Evolutionary conservation across 2,329 filamentous ascomycete species (phyloP).

Genomic region (Arthrobotrys pseudoclavata): DNA sequence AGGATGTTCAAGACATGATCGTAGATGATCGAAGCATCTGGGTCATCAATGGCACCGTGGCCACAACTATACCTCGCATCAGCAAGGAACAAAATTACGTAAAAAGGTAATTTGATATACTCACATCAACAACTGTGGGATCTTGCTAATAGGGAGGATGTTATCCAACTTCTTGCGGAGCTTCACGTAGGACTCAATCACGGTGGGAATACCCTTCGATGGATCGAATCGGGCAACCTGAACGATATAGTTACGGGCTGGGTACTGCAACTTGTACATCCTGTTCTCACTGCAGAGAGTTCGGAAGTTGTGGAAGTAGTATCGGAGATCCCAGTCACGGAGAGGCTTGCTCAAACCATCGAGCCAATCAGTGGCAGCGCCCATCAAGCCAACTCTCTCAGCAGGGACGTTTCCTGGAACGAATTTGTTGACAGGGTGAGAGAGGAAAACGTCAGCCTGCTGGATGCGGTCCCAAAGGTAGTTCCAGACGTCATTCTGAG

Average conservation of each 20-base stretch:
- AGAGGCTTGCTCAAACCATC: conserved; percentile 85
- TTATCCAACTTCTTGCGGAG: conserved; percentile 75
- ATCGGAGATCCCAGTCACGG: conserved; percentile 77
- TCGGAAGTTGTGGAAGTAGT: conserved; percentile 82
- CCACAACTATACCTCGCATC: conserved; percentile 69
- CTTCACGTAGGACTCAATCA: conserved; percentile 80
- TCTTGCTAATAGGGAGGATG: conserved; percentile 68
- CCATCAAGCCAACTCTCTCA: conserved; percentile 79
- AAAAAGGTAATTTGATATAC: conserved; percentile 55
- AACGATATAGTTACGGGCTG: conserved; percentile 78
- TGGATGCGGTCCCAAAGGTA: conserved; percentile 81
- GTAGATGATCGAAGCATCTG: conserved; percentile 79
- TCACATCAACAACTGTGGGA: conserved; percentile 79
- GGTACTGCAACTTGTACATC: conserved; percentile 73
- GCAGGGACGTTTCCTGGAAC: conserved; percentile 77
- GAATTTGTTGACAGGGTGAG: conserved; percentile 82
- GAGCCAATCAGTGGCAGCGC: conserved; percentile 85
- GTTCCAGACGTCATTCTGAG: conserved; percentile 80
- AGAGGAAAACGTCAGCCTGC: conserved; percentile 82
- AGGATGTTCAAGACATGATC: conserved; percentile 79
- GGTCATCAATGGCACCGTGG: conserved; percentile 84
- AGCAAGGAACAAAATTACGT: neutral
- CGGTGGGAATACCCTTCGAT: conserved; percentile 83
- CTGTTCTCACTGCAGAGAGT: conserved; percentile 73
- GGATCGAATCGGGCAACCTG: conserved; percentile 88